Evolutionary conservation across 352 stramenopile species (phyloP), one percentile per base, ranked within the genome.

Genomic region (Phytopythium boreale): DNA sequence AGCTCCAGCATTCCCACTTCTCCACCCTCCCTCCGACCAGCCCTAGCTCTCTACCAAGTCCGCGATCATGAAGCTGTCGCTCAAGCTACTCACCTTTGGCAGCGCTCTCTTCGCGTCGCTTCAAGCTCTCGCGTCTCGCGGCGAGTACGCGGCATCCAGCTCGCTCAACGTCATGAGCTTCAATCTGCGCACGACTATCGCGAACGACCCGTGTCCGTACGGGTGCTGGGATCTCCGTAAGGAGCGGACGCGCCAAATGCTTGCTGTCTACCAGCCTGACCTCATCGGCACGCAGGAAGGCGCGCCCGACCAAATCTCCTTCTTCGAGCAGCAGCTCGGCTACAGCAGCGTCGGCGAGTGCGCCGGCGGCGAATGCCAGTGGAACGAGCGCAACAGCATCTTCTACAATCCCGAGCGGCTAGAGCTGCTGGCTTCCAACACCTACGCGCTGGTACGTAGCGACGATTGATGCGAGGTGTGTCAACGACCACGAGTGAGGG

Each of bases 151-250:
- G 9, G 17, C 56, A 14, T 9, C 24, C 37, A 62, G 20, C 3
- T 27, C 39, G 8, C 56, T 88, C 55, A 84, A 84, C 41, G 73
- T 89, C 31, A 89, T 89, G 80, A 89, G 75, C 59, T 88, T 92
- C 61, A 92, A 92, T 46, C 44, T 92, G 36, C 80, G 83, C 50
- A 92, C 83, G 43, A 81, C 80, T 19, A 63, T 84, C 14, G 83
- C 83, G 17, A 81, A 78, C 14, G 80, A 92, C 26, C 74, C 81
- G 11, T 92, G 81, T 59, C 78, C 80, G 0, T 67, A 59, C 29
- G 84, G 84, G n/a, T 92, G 84, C 62, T 92, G 84, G 84, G 66
- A 69, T 2, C 53, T 74, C 52, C 83, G 83, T 61, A 82, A 90
- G 57, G 56, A 47, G 11, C 76, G 80, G 17, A 66, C 60, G 17